Percentiles rank a stretch among this genome's conserved stretches.
Evolutionary conservation across 164 flowering plant species (phyloP).

Genomic region (Umbilicus rupestris): DNA sequence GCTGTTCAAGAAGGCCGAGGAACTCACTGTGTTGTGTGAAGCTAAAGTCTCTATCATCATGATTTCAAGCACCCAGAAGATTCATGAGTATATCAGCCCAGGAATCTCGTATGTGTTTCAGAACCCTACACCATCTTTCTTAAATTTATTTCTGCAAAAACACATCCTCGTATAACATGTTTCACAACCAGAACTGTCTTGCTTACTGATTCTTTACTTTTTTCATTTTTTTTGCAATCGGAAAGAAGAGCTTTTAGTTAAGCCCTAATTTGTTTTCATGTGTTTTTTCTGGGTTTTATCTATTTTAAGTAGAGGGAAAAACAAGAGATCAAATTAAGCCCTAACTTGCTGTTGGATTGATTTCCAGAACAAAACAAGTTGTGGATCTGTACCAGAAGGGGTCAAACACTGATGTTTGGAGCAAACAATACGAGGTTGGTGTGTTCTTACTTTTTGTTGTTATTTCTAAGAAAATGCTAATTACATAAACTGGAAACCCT

Average conservation of each 20-base stretch:
- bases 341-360: too few relatives aligned
- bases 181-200: too few relatives aligned
- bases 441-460: not conserved
- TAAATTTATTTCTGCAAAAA: too few relatives aligned
- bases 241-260: too few relatives aligned
- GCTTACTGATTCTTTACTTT: too few relatives aligned
- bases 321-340: too few relatives aligned
- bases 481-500: not conserved
- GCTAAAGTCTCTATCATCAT: constrained; percentile 52
- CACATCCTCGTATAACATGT: too few relatives aligned
- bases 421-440: constrained; percentile 49
- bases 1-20: constrained; percentile 49
- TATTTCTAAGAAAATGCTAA: not conserved
- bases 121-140: too few relatives aligned
- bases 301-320: too few relatives aligned
- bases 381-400: constrained; percentile 50
- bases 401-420: constrained; percentile 44
- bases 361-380: constrained; percentile 45
- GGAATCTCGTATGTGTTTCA: constrained; percentile 21
- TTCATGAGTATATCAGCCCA: constrained; percentile 45
- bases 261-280: too few relatives aligned
- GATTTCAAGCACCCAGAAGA: constrained; percentile 32
- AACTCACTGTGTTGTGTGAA: constrained; percentile 51
- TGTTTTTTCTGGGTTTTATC: too few relatives aligned
- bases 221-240: too few relatives aligned